Base-by-base conservation (phyloP, 768 basidiomycete species). In the Cytidiella melzeri region DNA sequence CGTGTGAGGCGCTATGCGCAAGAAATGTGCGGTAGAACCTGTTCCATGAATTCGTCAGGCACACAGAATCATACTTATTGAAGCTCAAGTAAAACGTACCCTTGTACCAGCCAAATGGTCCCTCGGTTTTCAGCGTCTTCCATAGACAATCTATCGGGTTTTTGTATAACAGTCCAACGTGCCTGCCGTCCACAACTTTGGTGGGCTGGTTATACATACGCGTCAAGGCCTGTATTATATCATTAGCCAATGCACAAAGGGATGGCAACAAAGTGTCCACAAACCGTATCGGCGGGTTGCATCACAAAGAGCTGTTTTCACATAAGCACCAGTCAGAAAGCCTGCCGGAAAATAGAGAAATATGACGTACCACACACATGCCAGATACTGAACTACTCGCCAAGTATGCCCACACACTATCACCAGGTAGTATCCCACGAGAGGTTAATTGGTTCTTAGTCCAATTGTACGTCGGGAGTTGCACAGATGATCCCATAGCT, bases 151-250 rank as follows among this genome's bases (percentile, higher is more conserved):
- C 93, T 58, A 97, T 83, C 3, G 94, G 94, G 61, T 87, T 93
- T 65, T 77, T 87, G 69, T 98, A 96, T 18, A 94, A 68, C 1
- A 80, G 71, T 11, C 92, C 94, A 54, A 80, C 77, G 24, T 79
- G 63, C 57, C 71, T 82, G 27, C 92, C 92, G 57, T 86, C 75
- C 30, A 82, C 74, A 40, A 70, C 69, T 56, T 73, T 73, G 0
- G 91, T 92, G 9, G 91, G 88, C 73, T 95, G 96, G 62, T 97
- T 97, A 66, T 98, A 99, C 78, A 98, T 83, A 50, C 96, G 77
- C 5, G 96, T 98, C 43, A 98, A 67, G 43, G 89, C 86, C 81
- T 90, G 25, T 38, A 40, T 34, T n/a, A 13, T 7, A 18, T 12
- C 45, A 37, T 25, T 54, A 50, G 41, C 30, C 23, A n/a, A 27